Conservation (phyloP, 2,329 filamentous ascomycete genomes). For the Pseudogymnoascus sp. region DNA sequence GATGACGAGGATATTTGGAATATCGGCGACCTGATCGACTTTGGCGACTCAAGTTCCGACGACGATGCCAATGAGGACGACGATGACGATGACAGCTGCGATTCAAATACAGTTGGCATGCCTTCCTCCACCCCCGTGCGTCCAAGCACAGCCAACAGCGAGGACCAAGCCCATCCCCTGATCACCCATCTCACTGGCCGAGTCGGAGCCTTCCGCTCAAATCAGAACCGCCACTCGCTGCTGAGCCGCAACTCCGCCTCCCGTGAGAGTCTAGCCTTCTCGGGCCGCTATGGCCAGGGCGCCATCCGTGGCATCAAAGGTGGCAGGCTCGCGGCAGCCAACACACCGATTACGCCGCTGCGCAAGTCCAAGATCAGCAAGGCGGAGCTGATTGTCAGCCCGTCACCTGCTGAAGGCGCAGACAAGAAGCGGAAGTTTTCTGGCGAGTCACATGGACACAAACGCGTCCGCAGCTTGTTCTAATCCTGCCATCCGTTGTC, state of each 20-base stretch:
- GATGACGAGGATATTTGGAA: constrained; percentile 58
- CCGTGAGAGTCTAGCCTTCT: constrained; percentile 54
- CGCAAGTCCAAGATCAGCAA: constrained; percentile 35
- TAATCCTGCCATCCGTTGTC: constrained; percentile 9
- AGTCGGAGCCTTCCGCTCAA: constrained; percentile 70
- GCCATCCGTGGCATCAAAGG: constrained; percentile 56
- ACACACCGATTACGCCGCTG: constrained; percentile 59
- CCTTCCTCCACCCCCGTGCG: constrained; percentile 45
- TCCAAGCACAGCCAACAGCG: constrained; percentile 40
- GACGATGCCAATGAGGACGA: constrained; percentile 49
- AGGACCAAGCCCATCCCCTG: constrained; percentile 43
- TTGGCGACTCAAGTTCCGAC: constrained; percentile 52
- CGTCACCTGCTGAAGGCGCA: constrained; percentile 15
- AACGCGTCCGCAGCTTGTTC: constrained; percentile 22
- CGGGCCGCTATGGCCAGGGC: constrained; percentile 51
- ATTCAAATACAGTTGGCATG: constrained; percentile 35
- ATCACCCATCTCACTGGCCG: constrained; percentile 61
- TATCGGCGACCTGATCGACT: constrained; percentile 66
- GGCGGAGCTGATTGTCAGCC: constrained; percentile 16
- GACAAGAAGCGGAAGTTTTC: constrained; percentile 24
- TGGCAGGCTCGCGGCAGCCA: constrained; percentile 57
- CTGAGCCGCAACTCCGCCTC: constrained; percentile 48
- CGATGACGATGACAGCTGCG: constrained; percentile 35
- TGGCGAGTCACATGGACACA: constrained; percentile 19
- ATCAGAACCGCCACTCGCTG: constrained; percentile 44